Evolutionary conservation across 768 basidiomycete genomes (phyloP).

Genomic region (Termitomyces sp.): DNA sequence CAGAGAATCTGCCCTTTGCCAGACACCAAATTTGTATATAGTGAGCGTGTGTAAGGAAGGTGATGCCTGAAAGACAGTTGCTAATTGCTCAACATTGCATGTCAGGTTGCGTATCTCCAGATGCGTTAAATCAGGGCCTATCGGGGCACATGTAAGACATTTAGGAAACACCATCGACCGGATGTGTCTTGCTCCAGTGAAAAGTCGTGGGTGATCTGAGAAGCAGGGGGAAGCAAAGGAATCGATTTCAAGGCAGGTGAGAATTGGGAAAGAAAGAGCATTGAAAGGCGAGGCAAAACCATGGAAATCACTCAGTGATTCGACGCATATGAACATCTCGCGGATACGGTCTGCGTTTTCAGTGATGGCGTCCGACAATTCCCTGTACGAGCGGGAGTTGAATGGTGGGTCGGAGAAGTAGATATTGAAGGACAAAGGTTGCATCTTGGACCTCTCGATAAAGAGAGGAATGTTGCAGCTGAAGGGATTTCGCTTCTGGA

Average conservation of each 20-base stretch:
- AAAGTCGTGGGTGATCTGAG: background rate
- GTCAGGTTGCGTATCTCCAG: background rate
- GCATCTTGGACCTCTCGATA: background rate
- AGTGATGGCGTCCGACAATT: background rate
- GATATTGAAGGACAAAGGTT: background rate
- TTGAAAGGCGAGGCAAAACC: background rate
- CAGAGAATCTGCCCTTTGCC: background rate
- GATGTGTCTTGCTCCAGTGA: background rate
- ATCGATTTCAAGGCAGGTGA: background rate
- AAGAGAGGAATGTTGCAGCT: background rate
- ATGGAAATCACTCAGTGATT: background rate
- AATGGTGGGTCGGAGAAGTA: background rate
- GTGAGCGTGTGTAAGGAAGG: background rate
- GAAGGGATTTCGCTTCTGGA: too few species aligned
- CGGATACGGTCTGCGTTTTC: background rate
- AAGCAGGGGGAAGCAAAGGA: too few species aligned
- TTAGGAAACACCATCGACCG: background rate
- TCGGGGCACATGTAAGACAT: background rate
- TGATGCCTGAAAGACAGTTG: background rate
- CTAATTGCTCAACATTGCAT: background rate
- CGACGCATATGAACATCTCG: background rate
- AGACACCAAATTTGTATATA: background rate
- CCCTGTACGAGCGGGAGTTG: background rate
- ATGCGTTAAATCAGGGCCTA: background rate
- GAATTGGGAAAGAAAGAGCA: background rate